Percentiles rank a stretch among this genome's conserved stretches.
Conservation (phyloP, 169 alveolate genomes). For the Cyclospora cayetanensis region DNA sequence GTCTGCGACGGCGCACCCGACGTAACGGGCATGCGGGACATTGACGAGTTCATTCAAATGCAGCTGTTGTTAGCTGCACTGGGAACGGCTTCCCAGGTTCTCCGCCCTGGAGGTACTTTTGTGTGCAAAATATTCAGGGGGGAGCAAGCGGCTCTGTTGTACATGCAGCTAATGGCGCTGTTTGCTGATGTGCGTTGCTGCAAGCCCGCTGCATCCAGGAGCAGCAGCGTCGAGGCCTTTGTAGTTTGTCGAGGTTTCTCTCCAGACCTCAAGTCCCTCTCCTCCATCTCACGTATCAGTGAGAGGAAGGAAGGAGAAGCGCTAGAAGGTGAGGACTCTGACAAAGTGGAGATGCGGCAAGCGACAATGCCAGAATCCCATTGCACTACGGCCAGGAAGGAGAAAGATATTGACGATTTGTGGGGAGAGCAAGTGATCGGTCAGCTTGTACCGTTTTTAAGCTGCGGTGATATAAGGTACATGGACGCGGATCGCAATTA, state of each 20-base stretch:
- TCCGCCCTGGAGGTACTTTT: conserved; percentile 94
- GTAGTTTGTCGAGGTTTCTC: conserved; percentile 78
- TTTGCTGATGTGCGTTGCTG: conserved; percentile 81
- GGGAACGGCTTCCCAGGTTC: conserved; percentile 88
- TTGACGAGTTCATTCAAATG: conserved; percentile 91
- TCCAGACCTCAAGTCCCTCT: neutral
- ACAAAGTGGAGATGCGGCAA: neutral
- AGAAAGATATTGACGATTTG: neutral
- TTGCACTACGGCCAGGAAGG: too few species aligned
- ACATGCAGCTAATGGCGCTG: conserved; percentile 66
- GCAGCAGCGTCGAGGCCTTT: conserved; percentile 90
- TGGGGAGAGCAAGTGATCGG: neutral
- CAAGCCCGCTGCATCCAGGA: conserved; percentile 90
- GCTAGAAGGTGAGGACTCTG: neutral
- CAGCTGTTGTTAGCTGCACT: conserved; percentile 95
- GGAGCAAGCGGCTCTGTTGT: conserved; percentile 88
- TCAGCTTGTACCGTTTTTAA: conserved; percentile 70
- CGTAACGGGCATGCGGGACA: conserved; percentile 92
- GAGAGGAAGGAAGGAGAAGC: neutral
- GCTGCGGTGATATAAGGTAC: conserved; percentile 72
- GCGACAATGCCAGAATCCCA: too few species aligned
- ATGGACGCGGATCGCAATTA: conserved; percentile 72
- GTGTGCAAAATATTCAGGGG: conserved; percentile 97
- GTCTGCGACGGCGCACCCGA: conserved; percentile 99
- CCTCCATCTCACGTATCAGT: neutral